Conservation (phyloP, 2,329 filamentous ascomycete genomes). For the Paraconiothyrium brasiliense region DNA sequence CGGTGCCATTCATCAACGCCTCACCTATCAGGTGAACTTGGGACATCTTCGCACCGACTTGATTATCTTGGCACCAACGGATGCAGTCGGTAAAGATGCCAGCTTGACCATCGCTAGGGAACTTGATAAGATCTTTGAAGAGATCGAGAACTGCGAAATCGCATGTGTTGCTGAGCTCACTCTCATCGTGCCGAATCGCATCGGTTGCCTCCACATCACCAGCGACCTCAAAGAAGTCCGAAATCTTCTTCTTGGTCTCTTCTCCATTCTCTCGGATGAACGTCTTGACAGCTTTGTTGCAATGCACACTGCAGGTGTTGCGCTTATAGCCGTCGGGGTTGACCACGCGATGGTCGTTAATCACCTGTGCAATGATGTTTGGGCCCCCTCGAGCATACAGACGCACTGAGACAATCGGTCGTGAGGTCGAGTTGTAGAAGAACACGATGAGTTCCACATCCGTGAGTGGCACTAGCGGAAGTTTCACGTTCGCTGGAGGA, state of each 20-base stretch:
- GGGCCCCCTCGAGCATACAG: conserved; percentile 38
- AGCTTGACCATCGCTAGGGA: conserved; percentile 22
- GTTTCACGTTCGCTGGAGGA: conserved; percentile 20
- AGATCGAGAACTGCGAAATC: conserved; percentile 33
- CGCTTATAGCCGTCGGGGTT: conserved; percentile 35
- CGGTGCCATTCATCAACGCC: background rate
- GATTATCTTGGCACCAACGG: conserved; percentile 31
- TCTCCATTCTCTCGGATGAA: conserved; percentile 19
- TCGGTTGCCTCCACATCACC: conserved; percentile 32
- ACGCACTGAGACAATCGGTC: conserved; percentile 36
- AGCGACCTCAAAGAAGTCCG: conserved; percentile 19
- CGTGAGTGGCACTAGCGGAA: conserved; percentile 38
- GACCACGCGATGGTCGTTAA: conserved; percentile 38
- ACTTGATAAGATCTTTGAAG: conserved; percentile 25
- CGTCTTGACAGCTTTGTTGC: conserved; percentile 33
- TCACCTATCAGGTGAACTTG: conserved; percentile 6
- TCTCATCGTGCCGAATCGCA: conserved; percentile 21
- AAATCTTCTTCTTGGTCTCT: conserved; percentile 23
- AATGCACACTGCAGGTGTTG: conserved; percentile 44
- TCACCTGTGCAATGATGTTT: conserved; percentile 24
- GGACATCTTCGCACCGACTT: conserved; percentile 14
- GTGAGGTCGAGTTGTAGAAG: conserved; percentile 41
- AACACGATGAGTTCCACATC: conserved; percentile 43
- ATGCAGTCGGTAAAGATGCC: conserved; percentile 44
- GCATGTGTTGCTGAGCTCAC: conserved; percentile 7